Base-by-base conservation (phyloP, 371 early-diverging fungal species). In the Apophysomyces trapeziformis region DNA sequence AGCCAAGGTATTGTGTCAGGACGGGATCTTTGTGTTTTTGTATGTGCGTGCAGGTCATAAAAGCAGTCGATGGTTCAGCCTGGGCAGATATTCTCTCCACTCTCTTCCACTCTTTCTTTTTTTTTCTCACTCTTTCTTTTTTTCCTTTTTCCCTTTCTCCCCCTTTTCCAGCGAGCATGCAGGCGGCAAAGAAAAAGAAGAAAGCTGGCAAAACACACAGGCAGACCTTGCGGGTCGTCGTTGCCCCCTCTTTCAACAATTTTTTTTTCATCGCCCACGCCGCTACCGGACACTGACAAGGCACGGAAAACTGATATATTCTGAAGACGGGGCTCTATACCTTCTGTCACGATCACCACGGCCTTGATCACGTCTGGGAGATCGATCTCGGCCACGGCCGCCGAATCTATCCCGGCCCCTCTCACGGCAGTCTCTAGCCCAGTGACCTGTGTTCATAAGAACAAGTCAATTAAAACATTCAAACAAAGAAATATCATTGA, bases 391-490 rank as follows among this genome's bases (percentile, higher is more conserved):
- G 46, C 64, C 50, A 57, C 68, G 60, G 41, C 68, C 63, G 63
- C 71, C 38, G 38, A 66, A 54, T 39, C 72, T 63, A 63, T 68
- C 64, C 60, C 78, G 72, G 39, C 83, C 68, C 14, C 75, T 62
- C 44, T 78, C 83, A 46, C 79, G 81, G 65, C 91, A 91, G 67
- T 91, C 91, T 70, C 89, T 82, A 63, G 91, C 90, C 89, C 90
- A 91, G 68, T 91, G 91, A 60, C 91, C 91, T 89, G 66, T 14
- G 8, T 8, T 11, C 13, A 41, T 41, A 41, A 5, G 13, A 14
- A 60, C 32, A 12, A 47, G 21, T 39, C 18, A 38, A n/a, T 26
- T 26, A 7, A 43, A 6, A 35, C 18, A 43, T 36, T 5, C 14
- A 39, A 57, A 46, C 39, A 14, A 39, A 38, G 21, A 37, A 39